Evolutionary conservation across 2,329 filamentous ascomycete genomes (phyloP).

Genomic region (Cladosporium austrohemisphaericum): DNA sequence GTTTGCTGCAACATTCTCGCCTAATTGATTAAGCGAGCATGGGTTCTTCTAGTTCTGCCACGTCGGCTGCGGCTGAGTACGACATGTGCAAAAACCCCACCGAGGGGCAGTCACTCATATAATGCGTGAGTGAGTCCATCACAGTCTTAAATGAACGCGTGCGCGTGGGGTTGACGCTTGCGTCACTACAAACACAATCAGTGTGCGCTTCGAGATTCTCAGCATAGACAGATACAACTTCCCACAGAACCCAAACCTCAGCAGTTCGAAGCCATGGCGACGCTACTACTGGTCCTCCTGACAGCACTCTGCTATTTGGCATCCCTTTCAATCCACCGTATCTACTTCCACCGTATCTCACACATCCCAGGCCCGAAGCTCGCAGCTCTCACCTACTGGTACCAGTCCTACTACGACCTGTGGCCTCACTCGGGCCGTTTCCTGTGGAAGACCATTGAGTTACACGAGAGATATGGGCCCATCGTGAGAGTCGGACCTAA

Average conservation of each 20-base stretch:
- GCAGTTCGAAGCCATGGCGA: not conserved
- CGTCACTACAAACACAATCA: too few species aligned
- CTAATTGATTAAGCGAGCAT: too few species aligned
- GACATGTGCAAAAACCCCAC: not conserved
- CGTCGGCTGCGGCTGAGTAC: not conserved
- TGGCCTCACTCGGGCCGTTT: slow-evolving; percentile 18
- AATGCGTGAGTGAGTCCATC: too few species aligned
- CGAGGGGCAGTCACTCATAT: not conserved
- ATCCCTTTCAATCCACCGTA: slow-evolving; percentile 25
- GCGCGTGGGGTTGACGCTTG: too few species aligned
- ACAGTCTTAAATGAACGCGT: too few species aligned
- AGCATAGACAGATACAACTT: not conserved
- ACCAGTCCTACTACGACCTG: slow-evolving; percentile 28
- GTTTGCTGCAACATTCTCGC: too few species aligned
- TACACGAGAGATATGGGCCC: slow-evolving; percentile 44
- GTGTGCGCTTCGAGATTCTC: too few species aligned
- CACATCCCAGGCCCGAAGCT: slow-evolving; percentile 33
- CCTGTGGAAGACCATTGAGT: slow-evolving; percentile 23
- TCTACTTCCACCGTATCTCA: slow-evolving; percentile 34
- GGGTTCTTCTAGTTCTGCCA: too few species aligned
- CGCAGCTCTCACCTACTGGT: slow-evolving; percentile 27
- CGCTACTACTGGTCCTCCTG: not conserved
- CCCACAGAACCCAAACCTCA: not conserved
- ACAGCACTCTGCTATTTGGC: slow-evolving; percentile 4
- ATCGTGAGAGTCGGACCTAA: slow-evolving; percentile 48